A percentile compares a stretch with the other conserved stretches of the same genome.
These are phyloP conservation scores for Phytophthora fragariae DNA, from an alignment of 352 stramenopile genomes.

Conservation along the genomic window DNA sequence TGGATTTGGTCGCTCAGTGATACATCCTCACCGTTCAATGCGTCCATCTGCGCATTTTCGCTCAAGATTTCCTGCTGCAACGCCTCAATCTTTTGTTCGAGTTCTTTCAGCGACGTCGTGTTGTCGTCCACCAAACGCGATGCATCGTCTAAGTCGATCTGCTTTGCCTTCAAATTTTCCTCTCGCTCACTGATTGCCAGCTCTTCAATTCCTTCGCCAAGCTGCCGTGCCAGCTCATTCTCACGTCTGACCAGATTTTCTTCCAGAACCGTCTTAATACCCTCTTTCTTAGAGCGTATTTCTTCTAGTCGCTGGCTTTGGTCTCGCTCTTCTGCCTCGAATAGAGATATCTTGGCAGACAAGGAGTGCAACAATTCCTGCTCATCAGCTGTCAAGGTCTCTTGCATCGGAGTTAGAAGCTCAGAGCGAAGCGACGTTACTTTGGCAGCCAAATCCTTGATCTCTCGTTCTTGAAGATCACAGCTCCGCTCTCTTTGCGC, in stretches of 20 bases:
- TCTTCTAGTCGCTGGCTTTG: constrained; percentile 88
- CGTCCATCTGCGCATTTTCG: constrained; percentile 57
- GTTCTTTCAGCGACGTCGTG: constrained; percentile 58
- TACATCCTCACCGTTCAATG: constrained; percentile 65
- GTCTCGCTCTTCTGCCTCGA: constrained; percentile 90
- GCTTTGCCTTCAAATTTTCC: constrained; percentile 86
- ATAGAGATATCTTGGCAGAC: constrained; percentile 67
- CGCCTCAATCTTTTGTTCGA: constrained; percentile 64
- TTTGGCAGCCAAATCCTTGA: constrained; percentile 67
- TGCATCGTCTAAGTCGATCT: constrained; percentile 90
- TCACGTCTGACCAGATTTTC: constrained; percentile 94
- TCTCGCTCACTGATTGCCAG: constrained; percentile 69
- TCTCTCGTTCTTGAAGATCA: constrained; percentile 66
- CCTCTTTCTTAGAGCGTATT: constrained; percentile 87
- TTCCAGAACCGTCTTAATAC: constrained; percentile 90
- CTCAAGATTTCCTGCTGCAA: constrained; percentile 62
- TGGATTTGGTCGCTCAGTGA: constrained; percentile 86
- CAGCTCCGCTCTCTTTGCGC: constrained; percentile 66
- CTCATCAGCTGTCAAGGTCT: constrained; percentile 67
- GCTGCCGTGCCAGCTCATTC: constrained; percentile 65
- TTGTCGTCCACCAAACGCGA: constrained; percentile 76
- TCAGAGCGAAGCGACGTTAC: constrained; percentile 61
- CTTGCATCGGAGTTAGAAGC: constrained; percentile 79
- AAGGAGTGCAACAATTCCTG: constrained; percentile 62
- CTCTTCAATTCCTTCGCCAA: constrained; percentile 72